Conservation (phyloP, 2,329 filamentous ascomycete genomes). For the Leptographium procerum region DNA sequence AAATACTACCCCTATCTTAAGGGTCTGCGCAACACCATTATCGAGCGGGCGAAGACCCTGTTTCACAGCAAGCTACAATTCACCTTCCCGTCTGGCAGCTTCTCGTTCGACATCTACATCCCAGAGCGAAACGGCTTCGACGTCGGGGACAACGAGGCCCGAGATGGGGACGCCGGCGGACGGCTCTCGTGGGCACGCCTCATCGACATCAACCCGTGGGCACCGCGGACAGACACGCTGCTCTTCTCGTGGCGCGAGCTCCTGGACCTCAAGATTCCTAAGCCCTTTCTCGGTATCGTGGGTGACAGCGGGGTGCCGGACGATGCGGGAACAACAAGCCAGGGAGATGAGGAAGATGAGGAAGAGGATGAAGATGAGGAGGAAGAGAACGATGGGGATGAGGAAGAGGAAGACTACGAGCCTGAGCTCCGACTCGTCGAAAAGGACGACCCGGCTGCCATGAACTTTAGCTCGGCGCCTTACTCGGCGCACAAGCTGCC, state of each 20-base stretch:
- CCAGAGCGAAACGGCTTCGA: slow-evolving; percentile 46
- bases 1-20: slow-evolving; percentile 80
- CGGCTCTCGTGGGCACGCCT: slow-evolving; percentile 67
- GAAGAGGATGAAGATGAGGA: slow-evolving; percentile 28
- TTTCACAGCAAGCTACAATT: slow-evolving; percentile 63
- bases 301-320: slow-evolving; percentile 15
- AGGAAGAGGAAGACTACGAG: slow-evolving; percentile 45
- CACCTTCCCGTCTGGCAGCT: slow-evolving; percentile 73
- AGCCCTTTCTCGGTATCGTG: slow-evolving; percentile 39
- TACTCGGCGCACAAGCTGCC: slow-evolving; percentile 95
- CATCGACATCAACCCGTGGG: slow-evolving; percentile 94
- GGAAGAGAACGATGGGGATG: slow-evolving; percentile 23
- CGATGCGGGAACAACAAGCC: slow-evolving; percentile 21
- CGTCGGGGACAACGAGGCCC: slow-evolving; percentile 26
- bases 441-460: slow-evolving; percentile 73
- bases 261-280: slow-evolving; percentile 55
- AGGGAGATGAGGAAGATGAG: slow-evolving; percentile 20
- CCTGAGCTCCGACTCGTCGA: slow-evolving; percentile 76
- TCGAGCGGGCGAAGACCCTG: slow-evolving; percentile 60
- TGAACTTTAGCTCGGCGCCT: slow-evolving; percentile 71
- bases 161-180: slow-evolving; percentile 28
- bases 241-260: slow-evolving; percentile 87
- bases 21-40: slow-evolving; percentile 51
- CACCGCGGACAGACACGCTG: slow-evolving; percentile 73
- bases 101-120: slow-evolving; percentile 87